Evolutionary conservation across 305 asterid species (phyloP), one percentile per base, ranked within the genome.

Genomic region (Stenogyne calaminthoides): DNA sequence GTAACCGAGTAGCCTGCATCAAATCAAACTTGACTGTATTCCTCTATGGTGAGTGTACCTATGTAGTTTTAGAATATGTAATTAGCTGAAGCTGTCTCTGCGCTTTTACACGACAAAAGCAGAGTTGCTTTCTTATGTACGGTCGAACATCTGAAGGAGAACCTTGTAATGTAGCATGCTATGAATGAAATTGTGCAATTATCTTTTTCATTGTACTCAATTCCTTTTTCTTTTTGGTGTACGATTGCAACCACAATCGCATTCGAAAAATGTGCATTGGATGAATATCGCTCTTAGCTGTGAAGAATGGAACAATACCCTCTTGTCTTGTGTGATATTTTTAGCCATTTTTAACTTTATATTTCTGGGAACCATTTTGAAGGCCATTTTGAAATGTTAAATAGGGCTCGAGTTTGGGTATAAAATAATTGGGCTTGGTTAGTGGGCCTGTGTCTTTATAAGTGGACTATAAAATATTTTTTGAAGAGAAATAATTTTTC

Each of bases 1-100:
- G 44, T 91, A 39, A 84, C 96, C 1, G 89, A 88, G 71, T 89
- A 91, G 88, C 71, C 63, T 57, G 37, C 58, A 64, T 47, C 72
- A 36, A 59, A 15, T 64, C 51, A 39, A 32, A 1, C 27, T 46
- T 40, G 68, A 66, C 73, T 19, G 29, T 62, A 51, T 58, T 69
- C 63, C 11, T 14, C 16, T 36, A 37, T 70, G 67, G 42, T 12
- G 32, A 20, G 54, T 46, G 62, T 55, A 55, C 64, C 42, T 80
- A 61, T 63, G 52, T 67, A 55, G 78, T 18, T 55, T 44, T 58
- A 68, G 70, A 20, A 36, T 60, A 57, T 9, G 56, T 73, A 49
- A 65, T 44, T 44, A 29, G 68, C 63, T 65, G 55, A 52, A 70
- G 72, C 37, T 55, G 18, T 68, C 19, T 27, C 18, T 59, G 52